Conservation (phyloP, 2,329 filamentous ascomycete genomes). For the Diaporthe helianthi region DNA sequence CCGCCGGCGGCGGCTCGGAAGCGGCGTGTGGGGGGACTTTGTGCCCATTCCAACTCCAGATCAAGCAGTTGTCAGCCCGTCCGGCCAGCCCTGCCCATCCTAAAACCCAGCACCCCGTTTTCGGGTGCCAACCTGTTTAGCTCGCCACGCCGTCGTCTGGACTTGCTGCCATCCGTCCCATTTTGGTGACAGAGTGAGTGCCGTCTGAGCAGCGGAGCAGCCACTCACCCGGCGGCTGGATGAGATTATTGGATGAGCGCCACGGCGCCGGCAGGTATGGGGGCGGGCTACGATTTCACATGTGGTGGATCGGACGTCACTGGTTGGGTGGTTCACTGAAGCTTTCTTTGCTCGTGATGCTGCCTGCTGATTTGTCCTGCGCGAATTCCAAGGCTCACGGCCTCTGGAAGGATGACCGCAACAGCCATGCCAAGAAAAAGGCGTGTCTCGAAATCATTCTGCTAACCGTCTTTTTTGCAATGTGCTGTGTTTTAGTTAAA, state of each 20-base stretch:
- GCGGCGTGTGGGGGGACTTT: constrained; percentile 10
- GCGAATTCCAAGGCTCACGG: neutral
- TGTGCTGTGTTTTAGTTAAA: too few species aligned
- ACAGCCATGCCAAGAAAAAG: constrained; percentile 1
- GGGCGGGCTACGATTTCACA: neutral
- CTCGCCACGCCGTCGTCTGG: constrained; percentile 10
- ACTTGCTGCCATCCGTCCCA: neutral
- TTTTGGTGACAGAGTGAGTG: neutral
- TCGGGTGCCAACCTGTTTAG: constrained; percentile 20
- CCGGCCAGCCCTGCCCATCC: constrained; percentile 1
- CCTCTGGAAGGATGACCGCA: constrained; percentile 9
- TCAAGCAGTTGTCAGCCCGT: too few species aligned
- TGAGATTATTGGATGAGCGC: constrained; percentile 1
- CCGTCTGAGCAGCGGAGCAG: constrained; percentile 10
- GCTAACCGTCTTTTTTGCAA: too few species aligned
- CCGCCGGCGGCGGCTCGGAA: constrained; percentile 18
- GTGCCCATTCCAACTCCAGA: too few species aligned
- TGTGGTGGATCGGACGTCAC: neutral
- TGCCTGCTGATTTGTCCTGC: neutral
- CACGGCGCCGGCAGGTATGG: constrained; percentile 1
- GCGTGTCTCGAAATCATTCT: neutral
- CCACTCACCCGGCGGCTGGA: neutral
- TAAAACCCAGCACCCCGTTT: constrained; percentile 22
- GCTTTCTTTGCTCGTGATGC: neutral
- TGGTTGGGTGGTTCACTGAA: constrained; percentile 1